A percentile compares a stretch with the other conserved stretches of the same genome.
phyloP scores from a whole-genome alignment of 306 rosid genomes.

The Vigna trinervia region DNA sequence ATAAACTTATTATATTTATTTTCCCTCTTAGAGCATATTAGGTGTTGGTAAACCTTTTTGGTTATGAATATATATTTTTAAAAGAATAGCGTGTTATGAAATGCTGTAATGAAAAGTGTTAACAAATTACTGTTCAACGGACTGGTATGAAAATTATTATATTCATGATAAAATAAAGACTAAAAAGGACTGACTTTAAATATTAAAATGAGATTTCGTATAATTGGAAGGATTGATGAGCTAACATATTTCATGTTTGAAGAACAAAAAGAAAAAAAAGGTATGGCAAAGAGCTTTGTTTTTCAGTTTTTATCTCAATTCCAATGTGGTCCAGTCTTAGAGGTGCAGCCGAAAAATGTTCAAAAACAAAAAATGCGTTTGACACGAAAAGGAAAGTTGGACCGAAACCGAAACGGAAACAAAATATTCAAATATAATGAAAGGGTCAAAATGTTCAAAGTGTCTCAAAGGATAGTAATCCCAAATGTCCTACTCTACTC shows the following conservation, averaged over 20 bases:
- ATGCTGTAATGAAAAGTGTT: no score
- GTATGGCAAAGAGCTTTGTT: no score
- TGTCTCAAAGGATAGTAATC: background rate
- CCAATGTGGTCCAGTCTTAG: background rate
- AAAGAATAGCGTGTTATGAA: no score
- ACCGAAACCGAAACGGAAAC: background rate
- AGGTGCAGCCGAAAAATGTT: slow-evolving; percentile 7
- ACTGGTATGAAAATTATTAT: no score
- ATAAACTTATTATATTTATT: no score
- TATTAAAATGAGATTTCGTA: background rate
- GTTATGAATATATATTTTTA: no score
- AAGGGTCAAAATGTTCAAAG: slow-evolving; percentile 37
- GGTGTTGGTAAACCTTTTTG: no score
- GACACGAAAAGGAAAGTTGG: slow-evolving; percentile 39
- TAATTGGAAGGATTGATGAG: background rate
- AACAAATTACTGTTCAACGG: no score
- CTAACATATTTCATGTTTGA: background rate
- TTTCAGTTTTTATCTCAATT: background rate
- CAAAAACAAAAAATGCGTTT: background rate
- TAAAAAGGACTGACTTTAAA: background rate
- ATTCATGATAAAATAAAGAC: no score
- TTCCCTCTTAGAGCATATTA: no score
- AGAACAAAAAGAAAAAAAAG: no score
- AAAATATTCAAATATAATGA: slow-evolving; percentile 24
- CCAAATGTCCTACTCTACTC: slow-evolving; percentile 13